phyloP scores from a whole-genome alignment of 306 rosid species.

The Ceratonia siliqua region DNA sequence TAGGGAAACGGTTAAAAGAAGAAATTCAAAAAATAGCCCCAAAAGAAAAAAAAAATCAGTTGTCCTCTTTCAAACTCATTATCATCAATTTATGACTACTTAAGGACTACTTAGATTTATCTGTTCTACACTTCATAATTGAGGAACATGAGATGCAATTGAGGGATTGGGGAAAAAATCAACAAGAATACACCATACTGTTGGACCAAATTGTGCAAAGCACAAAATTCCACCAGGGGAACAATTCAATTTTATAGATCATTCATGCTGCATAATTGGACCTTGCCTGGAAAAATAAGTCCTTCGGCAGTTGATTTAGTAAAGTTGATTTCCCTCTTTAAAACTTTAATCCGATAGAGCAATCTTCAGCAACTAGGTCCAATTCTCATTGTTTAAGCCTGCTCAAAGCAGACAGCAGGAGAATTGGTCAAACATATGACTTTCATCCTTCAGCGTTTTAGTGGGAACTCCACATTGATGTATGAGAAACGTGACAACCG shows the following conservation, averaged over 20 bases:
- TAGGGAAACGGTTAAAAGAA: constrained; percentile 4
- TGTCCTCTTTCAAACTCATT: background rate
- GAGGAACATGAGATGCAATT: constrained; percentile 19
- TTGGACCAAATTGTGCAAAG: constrained; percentile 15
- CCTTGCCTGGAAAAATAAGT: constrained; percentile 18
- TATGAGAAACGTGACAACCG: background rate
- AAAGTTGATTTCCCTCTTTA: constrained; percentile 33
- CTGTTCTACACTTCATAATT: background rate
- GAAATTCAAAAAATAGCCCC: background rate
- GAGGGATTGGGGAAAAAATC: constrained; percentile 17
- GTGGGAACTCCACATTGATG: constrained; percentile 29
- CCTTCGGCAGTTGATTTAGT: constrained; percentile 20
- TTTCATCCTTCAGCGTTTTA: constrained; percentile 10
- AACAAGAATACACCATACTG: constrained; percentile 12
- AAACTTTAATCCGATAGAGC: constrained; percentile 17
- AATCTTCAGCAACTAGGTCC: background rate
- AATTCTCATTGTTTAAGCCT: background rate
- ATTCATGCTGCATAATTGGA: constrained; percentile 16
- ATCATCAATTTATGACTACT: constrained; percentile 9
- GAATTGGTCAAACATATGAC: background rate
- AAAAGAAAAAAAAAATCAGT: background rate
- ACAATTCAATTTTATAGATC: constrained; percentile 24
- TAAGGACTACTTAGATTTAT: constrained; percentile 1
- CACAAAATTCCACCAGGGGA: background rate
- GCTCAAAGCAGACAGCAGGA: background rate